Evolutionary conservation across 345 rosid species (phyloP), one percentile per base, ranked within the genome.

Genomic region (Bruguiera sexangula): DNA sequence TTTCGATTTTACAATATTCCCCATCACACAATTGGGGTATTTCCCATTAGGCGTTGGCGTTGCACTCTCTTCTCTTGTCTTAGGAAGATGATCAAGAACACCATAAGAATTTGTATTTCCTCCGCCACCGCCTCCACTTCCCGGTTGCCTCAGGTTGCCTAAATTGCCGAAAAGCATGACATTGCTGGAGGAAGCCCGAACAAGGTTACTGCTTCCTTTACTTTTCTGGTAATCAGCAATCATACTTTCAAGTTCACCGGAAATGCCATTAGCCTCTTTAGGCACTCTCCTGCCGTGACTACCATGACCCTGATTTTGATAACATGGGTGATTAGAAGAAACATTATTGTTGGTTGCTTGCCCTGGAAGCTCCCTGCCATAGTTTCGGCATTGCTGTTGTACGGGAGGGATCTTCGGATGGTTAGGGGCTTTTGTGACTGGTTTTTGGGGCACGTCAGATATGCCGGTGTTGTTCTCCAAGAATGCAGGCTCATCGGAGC

Each of bases 191-290:
- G 99, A 90, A 18, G 98, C 99, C 34, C 98, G 84, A 34, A 95
- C 92, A 24, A 95, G 73, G 0, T 70, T 80, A 37, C 65, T 76
- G 39, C 70, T 53, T 66, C 92, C 92, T 68, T 62, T 82, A 1
- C 76, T 52, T 73, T 85, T 88, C 46, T 88, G 96, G 67, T 88
- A 89, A 72, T 95, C 97, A 0, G 75, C 55, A 36, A 92, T 87
- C 88, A 92, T 87, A 63, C 71, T 88, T 50, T 95, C 97, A 0
- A 95, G 91, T 88, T 95, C 99, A 2, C 97, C 99, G 0, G 98
- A 95, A 32, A 95, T 78, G 50, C 91, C 86, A 11, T 78, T 34
- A 16, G 88, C 80, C 63, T 82, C 93, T 39, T 76, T 85, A 0
- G 95, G 91, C 20, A 83, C 83, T 65, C 76, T 87, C 73, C 82